Base-by-base conservation (phyloP, 805 yeast genomes). In the Monosporozyma solicola region DNA sequence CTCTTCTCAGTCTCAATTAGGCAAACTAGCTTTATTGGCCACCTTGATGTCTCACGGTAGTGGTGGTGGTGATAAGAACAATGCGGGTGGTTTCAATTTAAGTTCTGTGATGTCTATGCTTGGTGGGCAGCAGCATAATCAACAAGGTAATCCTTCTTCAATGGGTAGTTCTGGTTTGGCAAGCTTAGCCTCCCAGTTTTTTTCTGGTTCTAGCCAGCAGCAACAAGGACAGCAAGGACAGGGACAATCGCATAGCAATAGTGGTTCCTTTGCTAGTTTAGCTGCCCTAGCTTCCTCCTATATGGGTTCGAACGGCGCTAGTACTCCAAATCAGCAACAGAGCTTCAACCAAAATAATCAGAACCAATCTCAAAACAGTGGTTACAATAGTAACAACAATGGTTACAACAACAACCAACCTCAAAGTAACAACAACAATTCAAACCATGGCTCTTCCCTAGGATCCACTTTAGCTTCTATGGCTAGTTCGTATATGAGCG, bases 21-120 rank as follows among this genome's bases (percentile, higher is more conserved):
- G 69, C 7, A 65, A 65, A 49, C 50, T 65, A 54, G 68, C 69
- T 8, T 52, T 65, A 35, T 52, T 65, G 15, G 52, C 65, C 13
- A 61, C 63, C 11, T 55, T 63, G n/a, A 48, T 65, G 54, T 52
- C 57, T 13, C 35, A 54, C 22, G 51, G 50, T 11, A 35, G 13
- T n/a, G 39, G 39, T 39, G 25, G 31, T 43, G 16, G 9, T n/a
- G 27, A 31, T 8, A 56, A 54, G 24, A 57, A 54, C 11, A 54
- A 43, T 16, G 25, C 53, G 7, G 53, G 56, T 27, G 66, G 64
- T 6, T 60, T 59, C 33, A 57, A 59, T 44, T 47, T 63, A 32
- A 53, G 57, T 13, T 57, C 64, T 22, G 61, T 61, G 10, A 57
- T 61, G 46, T 63, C 65, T 1, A 33, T 65, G 57, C 51, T 62